Conservation (phyloP, 768 basidiomycete species). For the Tulasnella sp. region DNA sequence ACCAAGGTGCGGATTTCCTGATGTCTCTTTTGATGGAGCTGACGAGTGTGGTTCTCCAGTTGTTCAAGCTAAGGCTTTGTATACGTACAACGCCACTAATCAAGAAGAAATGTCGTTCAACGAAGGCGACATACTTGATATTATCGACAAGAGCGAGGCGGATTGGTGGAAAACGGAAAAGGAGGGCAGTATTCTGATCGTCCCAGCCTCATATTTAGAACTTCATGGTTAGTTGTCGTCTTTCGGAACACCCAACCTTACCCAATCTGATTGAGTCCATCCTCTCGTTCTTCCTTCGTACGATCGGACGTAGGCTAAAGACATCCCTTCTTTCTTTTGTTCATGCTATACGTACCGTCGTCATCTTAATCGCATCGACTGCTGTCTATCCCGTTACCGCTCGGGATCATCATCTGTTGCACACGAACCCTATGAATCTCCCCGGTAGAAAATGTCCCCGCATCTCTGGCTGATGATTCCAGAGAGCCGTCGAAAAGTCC, state of each 20-base stretch:
- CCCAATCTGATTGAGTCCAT: slow-evolving; percentile 48
- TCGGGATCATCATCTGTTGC: slow-evolving; percentile 10
- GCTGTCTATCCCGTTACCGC: background rate
- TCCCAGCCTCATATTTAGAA: slow-evolving; percentile 91
- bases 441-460: background rate
- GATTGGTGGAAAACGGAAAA: slow-evolving; percentile 98
- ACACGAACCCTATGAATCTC: background rate
- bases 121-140: slow-evolving; percentile 75
- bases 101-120: slow-evolving; percentile 83
- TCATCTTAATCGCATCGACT: slow-evolving; percentile 17
- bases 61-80: slow-evolving; percentile 79
- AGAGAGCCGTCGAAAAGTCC: background rate
- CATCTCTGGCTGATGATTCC: background rate
- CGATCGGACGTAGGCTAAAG: slow-evolving; percentile 30
- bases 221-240: slow-evolving; percentile 76
- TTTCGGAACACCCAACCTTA: slow-evolving; percentile 41
- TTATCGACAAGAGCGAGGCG: slow-evolving; percentile 80
- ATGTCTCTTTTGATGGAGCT: background rate
- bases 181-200: slow-evolving; percentile 82
- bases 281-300: slow-evolving; percentile 45
- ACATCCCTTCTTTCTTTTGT: slow-evolving; percentile 45
- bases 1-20: slow-evolving; percentile 57
- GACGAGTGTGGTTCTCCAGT: slow-evolving; percentile 30
- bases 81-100: slow-evolving; percentile 69
- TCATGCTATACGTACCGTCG: slow-evolving; percentile 28